A percentile compares a stretch with the other conserved stretches of the same genome.
phyloP scores from a whole-genome alignment of 768 basidiomycete species.

The Trametes sanguinea region DNA sequence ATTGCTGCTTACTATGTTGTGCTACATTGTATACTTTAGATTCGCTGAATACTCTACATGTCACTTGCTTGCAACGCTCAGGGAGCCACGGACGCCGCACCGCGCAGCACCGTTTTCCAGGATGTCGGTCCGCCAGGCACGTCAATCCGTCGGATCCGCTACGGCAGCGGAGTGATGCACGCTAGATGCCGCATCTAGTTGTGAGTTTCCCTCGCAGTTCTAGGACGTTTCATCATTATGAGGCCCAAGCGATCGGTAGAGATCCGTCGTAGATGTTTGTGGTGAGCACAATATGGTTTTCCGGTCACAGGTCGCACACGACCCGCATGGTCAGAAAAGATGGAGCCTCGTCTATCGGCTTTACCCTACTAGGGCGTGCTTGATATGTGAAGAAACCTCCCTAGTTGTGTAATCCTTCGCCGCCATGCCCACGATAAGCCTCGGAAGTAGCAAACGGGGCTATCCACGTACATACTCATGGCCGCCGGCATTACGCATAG shows the following conservation, averaged over 20 bases:
- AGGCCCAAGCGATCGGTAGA: background rate
- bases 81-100: too few species aligned
- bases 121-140: too few species aligned
- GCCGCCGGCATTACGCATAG: background rate
- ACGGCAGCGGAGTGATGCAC: too few species aligned
- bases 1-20: constrained; percentile 5
- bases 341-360: background rate
- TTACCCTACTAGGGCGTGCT: background rate
- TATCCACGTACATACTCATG: background rate
- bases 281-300: background rate
- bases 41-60: background rate
- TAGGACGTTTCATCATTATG: too few species aligned
- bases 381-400: background rate
- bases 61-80: background rate
- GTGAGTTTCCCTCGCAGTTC: too few species aligned
- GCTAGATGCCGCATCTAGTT: too few species aligned
- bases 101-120: too few species aligned
- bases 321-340: background rate
- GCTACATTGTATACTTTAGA: constrained; percentile 9
- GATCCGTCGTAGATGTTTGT: background rate
- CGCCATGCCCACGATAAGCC: background rate
- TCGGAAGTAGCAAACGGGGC: background rate
- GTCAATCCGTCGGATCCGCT: too few species aligned
- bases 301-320: background rate
- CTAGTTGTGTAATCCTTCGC: background rate